Base-by-base conservation (phyloP, 306 rosid species). In the Inga oerstediana region DNA sequence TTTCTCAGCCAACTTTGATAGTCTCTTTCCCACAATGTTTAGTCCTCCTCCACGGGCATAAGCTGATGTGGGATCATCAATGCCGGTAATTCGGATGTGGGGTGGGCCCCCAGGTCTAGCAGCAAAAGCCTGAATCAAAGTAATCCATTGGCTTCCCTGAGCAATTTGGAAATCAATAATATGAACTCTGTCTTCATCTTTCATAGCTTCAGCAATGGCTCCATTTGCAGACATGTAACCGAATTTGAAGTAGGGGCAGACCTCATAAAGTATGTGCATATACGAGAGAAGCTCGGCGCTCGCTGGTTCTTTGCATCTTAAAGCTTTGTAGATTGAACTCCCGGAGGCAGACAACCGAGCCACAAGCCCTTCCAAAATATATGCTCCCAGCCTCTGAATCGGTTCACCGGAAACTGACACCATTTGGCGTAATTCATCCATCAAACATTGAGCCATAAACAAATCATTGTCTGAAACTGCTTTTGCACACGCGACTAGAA, bases 71-170 rank as follows among this genome's bases (percentile, higher is more conserved):
- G 94, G 83, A 79, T 94, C 94, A 74, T 92, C 98, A 0, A 96
- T 90, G 27, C 98, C 98, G 9, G 99, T 97, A n/a, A 97, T 94
- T 15, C 95, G 92, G 75, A 97, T 97, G 73, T 90, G 97, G 16
- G 99, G 99, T 2, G 99, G 99, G 22, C 99, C 97, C 41, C 98
- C 97, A n/a, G 99, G 98, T 84, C 98, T 87, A 73, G 97, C 92
- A 64, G 99, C 97, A 84, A 97, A 97, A 81, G 99, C 99, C 78
- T 91, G 98, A 81, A 97, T 97, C 76, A 97, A 85, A 72, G 98
- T 92, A 81, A 92, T 72, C 99, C 99, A 97, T 51, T 97, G 99
- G 82, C 97, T 90, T 76, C 99, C 99, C 84, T 94, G 98, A 79
- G 89, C 88, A 44, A 97, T 90, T 81, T 91, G 98, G 90, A 97